Evolutionary conservation across 305 asterid species (phyloP).

Genomic region (Plantago rigida): DNA sequence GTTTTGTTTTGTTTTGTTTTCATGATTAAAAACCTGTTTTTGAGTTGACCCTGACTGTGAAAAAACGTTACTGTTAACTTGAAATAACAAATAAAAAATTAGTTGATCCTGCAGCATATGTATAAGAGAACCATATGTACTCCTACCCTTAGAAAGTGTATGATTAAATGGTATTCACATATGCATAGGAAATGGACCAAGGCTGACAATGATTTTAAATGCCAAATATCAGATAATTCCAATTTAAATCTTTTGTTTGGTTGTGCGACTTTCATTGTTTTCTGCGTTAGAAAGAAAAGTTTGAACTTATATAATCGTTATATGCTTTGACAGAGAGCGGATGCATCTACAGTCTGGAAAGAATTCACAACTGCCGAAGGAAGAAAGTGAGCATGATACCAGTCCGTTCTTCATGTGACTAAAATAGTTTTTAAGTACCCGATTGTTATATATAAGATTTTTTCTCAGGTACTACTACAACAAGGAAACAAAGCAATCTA

Average conservation of each 20-base stretch:
- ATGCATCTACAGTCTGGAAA: conserved; percentile 96
- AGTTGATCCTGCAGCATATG: background rate
- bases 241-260: background rate
- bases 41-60: background rate
- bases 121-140: too few relatives aligned
- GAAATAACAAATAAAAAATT: background rate
- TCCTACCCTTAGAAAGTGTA: too few relatives aligned
- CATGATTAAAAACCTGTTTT: background rate
- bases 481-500: conserved; percentile 92
- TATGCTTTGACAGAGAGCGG: conserved; percentile 71
- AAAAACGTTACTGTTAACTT: too few relatives aligned
- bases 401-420: conserved; percentile 10
- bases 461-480: conserved; percentile 75
- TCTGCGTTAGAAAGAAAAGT: conserved; percentile 13
- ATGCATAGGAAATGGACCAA: background rate
- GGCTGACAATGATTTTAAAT: too few relatives aligned
- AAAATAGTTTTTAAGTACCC: background rate
- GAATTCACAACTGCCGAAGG: conserved; percentile 96
- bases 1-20: background rate
- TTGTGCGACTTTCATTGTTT: background rate
- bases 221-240: too few relatives aligned
- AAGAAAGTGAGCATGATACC: conserved; percentile 58
- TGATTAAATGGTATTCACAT: background rate
- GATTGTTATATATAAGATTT: conserved; percentile 16
- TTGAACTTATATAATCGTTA: conserved; percentile 14